Conservation (phyloP, 108 stramenopile genomes). For the Aurantiochytrium sp. region DNA sequence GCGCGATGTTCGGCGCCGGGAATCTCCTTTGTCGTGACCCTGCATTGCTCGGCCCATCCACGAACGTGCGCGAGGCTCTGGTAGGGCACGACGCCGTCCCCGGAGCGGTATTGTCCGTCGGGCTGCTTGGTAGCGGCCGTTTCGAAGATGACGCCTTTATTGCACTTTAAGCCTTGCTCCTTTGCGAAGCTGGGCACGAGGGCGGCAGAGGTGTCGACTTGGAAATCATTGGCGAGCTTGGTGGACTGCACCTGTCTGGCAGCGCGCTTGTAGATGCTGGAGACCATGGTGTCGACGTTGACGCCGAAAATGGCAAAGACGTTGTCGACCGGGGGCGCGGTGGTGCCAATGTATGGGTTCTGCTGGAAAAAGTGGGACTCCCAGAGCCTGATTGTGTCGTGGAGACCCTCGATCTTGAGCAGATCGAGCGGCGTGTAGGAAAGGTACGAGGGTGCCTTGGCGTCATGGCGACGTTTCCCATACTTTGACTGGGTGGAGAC, state of each 20-base stretch:
- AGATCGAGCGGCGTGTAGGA: slow-evolving; percentile 41
- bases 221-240: slow-evolving; percentile 48
- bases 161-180: background rate
- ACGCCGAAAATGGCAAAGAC: slow-evolving; percentile 63
- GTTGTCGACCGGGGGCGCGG: slow-evolving; percentile 58
- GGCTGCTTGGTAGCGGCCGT: slow-evolving; percentile 47
- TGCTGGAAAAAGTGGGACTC: slow-evolving; percentile 35
- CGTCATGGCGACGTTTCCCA: too few species aligned
- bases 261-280: slow-evolving; percentile 46
- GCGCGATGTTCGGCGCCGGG: background rate
- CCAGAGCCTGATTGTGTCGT: background rate
- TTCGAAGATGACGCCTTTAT: slow-evolving; percentile 55
- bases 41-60: background rate
- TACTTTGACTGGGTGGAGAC: too few species aligned
- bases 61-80: background rate
- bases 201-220: slow-evolving; percentile 18
- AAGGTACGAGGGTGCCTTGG: background rate
- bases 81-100: background rate
- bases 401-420: slow-evolving; percentile 38
- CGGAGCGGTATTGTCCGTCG: background rate
- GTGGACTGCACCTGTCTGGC: slow-evolving; percentile 31
- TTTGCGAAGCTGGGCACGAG: background rate
- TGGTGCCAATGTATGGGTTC: background rate
- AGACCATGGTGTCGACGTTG: slow-evolving; percentile 58
- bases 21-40: background rate